Conservation (phyloP, 257 asterid genomes). For the Forsythia viridissima region DNA sequence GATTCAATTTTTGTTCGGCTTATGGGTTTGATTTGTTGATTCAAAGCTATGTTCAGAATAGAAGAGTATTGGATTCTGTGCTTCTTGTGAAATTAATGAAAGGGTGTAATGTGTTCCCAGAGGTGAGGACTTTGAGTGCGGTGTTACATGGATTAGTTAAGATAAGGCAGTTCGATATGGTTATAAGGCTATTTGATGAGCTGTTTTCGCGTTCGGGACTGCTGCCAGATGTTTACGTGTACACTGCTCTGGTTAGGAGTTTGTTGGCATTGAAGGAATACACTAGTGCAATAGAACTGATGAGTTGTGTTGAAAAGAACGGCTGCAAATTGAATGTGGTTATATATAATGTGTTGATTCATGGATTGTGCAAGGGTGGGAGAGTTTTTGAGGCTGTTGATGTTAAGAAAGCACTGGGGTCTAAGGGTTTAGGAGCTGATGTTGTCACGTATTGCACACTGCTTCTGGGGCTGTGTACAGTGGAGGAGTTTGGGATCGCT, state of each 20-base stretch:
- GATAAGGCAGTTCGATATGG: slow-evolving; percentile 62
- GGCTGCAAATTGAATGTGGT: slow-evolving; percentile 55
- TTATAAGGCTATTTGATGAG: slow-evolving; percentile 59
- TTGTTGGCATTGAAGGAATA: slow-evolving; percentile 71
- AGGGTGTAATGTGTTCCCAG: slow-evolving; percentile 66
- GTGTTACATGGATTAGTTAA: slow-evolving; percentile 64
- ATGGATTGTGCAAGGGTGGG: slow-evolving; percentile 77
- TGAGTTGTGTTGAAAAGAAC: slow-evolving; percentile 48
- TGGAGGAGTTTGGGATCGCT: slow-evolving; percentile 50
- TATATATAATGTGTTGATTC: slow-evolving; percentile 76
- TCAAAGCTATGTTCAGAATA: slow-evolving; percentile 66
- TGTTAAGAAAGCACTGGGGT: slow-evolving; percentile 48
- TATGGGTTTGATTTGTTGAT: slow-evolving; percentile 79
- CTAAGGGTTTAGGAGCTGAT: slow-evolving; percentile 65
- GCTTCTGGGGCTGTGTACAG: slow-evolving; percentile 62
- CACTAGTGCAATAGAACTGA: slow-evolving; percentile 61
- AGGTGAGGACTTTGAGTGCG: slow-evolving; percentile 77
- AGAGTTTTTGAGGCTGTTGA: slow-evolving; percentile 68
- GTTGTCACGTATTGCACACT: slow-evolving; percentile 71
- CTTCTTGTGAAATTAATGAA: slow-evolving; percentile 58
- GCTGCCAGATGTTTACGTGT: slow-evolving; percentile 54
- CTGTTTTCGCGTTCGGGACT: slow-evolving; percentile 39
- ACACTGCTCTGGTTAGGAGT: slow-evolving; percentile 69
- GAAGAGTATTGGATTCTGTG: slow-evolving; percentile 62
- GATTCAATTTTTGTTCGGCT: slow-evolving; percentile 46